Conservation (phyloP, 805 yeast species). For the Candida ficus region DNA sequence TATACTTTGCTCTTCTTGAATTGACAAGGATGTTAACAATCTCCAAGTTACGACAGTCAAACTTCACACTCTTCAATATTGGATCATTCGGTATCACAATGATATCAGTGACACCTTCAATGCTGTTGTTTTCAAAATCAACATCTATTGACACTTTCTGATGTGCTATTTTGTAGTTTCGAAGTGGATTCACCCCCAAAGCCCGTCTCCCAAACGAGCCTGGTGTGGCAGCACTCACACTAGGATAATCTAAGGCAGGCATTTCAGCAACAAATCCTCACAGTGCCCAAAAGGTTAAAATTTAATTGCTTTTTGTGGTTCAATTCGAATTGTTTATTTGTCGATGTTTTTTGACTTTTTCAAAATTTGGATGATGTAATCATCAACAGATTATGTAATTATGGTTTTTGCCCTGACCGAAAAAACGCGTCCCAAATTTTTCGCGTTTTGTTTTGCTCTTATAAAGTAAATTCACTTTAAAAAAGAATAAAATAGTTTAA, state of each 20-base stretch:
- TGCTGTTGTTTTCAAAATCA: conserved; percentile 54
- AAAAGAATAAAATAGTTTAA: too few relatives aligned
- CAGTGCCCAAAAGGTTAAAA: too few relatives aligned
- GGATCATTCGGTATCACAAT: conserved; percentile 70
- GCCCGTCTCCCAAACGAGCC: conserved; percentile 9
- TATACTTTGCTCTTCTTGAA: conserved; percentile 49
- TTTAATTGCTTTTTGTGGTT: neutral
- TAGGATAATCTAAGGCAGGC: conserved; percentile 19
- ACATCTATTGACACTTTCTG: conserved; percentile 79
- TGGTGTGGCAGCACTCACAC: conserved; percentile 17
- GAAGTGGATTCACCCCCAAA: neutral
- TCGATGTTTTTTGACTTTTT: too few relatives aligned
- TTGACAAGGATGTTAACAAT: conserved; percentile 64
- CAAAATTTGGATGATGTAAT: neutral
- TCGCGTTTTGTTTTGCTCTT: neutral
- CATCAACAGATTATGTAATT: too few relatives aligned
- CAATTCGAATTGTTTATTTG: too few relatives aligned
- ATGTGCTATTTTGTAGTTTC: conserved; percentile 68
- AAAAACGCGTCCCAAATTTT: neutral
- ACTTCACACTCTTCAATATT: conserved; percentile 48
- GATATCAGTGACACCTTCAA: conserved; percentile 76
- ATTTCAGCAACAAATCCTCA: conserved; percentile 2
- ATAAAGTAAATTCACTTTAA: too few relatives aligned
- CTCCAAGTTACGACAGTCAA: conserved; percentile 77
- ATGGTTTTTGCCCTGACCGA: neutral